A percentile compares a stretch with the other conserved stretches of the same genome.
phyloP scores from a whole-genome alignment of 257 asterid species.

The Penstemon eatonii region DNA sequence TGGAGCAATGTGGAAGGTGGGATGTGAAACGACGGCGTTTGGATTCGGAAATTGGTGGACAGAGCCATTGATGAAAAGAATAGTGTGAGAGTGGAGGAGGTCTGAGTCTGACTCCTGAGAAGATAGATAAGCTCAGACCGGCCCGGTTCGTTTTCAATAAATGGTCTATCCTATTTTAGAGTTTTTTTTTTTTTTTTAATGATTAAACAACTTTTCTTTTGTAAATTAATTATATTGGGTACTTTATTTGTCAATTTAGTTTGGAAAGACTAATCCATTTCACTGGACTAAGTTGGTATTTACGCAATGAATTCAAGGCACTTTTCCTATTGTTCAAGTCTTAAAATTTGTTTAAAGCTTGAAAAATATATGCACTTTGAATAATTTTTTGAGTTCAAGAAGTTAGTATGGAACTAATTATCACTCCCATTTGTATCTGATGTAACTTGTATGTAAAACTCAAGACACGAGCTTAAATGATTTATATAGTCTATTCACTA shows the following conservation, averaged over 20 bases:
- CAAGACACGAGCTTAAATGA: too few species aligned
- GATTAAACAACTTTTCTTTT: neutral
- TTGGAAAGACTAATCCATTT: neutral
- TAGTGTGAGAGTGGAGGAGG: constrained; percentile 13
- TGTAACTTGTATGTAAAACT: too few species aligned
- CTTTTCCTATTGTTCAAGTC: too few species aligned
- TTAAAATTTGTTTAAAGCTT: too few species aligned
- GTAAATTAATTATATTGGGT: neutral
- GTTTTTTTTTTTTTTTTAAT: neutral
- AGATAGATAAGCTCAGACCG: constrained; percentile 29
- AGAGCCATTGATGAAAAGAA: constrained; percentile 36
- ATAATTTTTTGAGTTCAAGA: too few species aligned
- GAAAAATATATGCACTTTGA: too few species aligned
- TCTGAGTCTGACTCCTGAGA: neutral
- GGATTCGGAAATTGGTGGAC: constrained; percentile 23
- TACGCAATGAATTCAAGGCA: too few species aligned
- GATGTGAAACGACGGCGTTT: constrained; percentile 29
- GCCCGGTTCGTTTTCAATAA: neutral
- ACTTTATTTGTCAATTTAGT: neutral
- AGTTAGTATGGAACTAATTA: too few species aligned
- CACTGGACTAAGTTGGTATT: too few species aligned
- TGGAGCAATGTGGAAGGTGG: constrained; percentile 26
- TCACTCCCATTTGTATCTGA: too few species aligned
- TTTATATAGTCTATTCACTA: too few species aligned
- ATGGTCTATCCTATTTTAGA: neutral